Evolutionary conservation across 305 asterid species (phyloP), one percentile per base, ranked within the genome.

Genomic region (Fraxinus angustifolia): DNA sequence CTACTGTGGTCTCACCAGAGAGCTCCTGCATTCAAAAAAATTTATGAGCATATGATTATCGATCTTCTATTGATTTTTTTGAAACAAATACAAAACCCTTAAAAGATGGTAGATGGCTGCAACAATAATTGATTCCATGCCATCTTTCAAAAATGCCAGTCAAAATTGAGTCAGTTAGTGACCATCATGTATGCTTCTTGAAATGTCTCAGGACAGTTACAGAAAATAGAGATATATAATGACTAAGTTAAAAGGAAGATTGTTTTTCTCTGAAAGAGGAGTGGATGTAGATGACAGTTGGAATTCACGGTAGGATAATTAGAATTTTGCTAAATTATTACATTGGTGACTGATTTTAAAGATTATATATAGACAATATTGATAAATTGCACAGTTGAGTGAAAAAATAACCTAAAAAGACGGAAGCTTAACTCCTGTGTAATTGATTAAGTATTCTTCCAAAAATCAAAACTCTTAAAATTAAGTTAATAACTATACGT

Each of bases 1-100:
- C 97, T 35, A 92, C 12, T 35, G 93, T 86, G 26, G 85, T 83
- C 78, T 87, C 89, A 70, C 90, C 85, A 1, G 84, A 36, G 21
- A 42, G 78, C 28, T 16, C 78, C 88, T 85, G 76, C 38, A 19
- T 30, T 8, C 0, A 16, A 26, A 35, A 70, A 73, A 11, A 76
- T 5, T 76, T 45, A 33, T 48, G 62, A 53, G 31, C 58, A 85
- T 28, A 31, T 23, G 40, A 68, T 30, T 68, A 30, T 28, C 8
- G 23, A 68, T 31, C 28, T 82, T 86, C 90, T 83, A 70, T 73
- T 11, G 68, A 85, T 19, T 58, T 73, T 75, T 17, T 23, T 48
- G 19, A 50, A 77, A 48, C 74, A 65, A 7, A 23, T 23, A 5
- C 26, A 56, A 71, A 77, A 65, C 2, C 71, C 16, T 34, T 6